Evolutionary conservation across 495 filamentous ascomycete genomes (phyloP).

Genomic region (Penicillium desertorum): DNA sequence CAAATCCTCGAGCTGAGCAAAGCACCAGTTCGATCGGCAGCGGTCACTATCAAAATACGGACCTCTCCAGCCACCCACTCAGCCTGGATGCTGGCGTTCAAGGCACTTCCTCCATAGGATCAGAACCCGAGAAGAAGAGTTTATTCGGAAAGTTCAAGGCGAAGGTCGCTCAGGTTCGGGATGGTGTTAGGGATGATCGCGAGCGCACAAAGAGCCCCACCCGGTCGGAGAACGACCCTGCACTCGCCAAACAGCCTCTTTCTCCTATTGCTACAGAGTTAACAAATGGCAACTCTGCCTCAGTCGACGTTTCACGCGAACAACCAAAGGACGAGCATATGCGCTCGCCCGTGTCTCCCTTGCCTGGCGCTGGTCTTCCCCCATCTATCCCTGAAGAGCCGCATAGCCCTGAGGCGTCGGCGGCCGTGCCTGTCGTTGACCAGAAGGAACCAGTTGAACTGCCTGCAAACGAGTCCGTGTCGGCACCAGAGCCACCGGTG

Average conservation of each 20-base stretch:
- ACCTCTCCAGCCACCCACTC: slow-evolving; percentile 42
- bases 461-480: background rate
- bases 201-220: slow-evolving; percentile 57
- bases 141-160: slow-evolving; percentile 80
- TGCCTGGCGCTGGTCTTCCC: slow-evolving; percentile 36
- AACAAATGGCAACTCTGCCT: slow-evolving; percentile 23
- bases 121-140: slow-evolving; percentile 62
- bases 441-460: background rate
- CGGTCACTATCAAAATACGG: slow-evolving; percentile 39
- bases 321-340: slow-evolving; percentile 23
- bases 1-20: slow-evolving; percentile 62
- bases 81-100: slow-evolving; percentile 40
- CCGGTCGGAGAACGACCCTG: slow-evolving; percentile 34
- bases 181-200: slow-evolving; percentile 63
- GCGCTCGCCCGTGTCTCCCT: slow-evolving; percentile 37
- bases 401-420: slow-evolving; percentile 31
- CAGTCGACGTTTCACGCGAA: slow-evolving; percentile 31
- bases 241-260: slow-evolving; percentile 27
- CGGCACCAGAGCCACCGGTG: background rate
- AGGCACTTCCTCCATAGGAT: slow-evolving; percentile 35
- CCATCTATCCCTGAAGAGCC: slow-evolving; percentile 46
- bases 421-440: slow-evolving; percentile 1
- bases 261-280: slow-evolving; percentile 25
- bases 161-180: slow-evolving; percentile 76
- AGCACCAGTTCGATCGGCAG: slow-evolving; percentile 72